Conservation (phyloP, 106 monocot genomes). For the Xerophyta viscosa region DNA sequence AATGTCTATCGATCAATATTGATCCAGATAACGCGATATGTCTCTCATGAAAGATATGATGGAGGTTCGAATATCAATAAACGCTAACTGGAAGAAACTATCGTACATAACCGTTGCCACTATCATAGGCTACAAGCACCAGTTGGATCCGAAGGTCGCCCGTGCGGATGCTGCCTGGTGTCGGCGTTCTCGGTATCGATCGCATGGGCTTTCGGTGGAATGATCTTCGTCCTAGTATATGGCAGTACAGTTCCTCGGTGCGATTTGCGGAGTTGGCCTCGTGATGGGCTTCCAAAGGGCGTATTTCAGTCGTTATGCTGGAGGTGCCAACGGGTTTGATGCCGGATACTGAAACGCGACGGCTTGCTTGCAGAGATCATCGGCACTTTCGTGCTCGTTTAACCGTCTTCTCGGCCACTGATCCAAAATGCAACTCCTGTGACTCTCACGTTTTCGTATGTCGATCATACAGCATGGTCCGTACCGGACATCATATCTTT, state of each 20-base stretch:
- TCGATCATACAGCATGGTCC: too few relatives aligned
- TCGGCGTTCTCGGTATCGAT: slow-evolving; percentile 21
- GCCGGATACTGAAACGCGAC: slow-evolving; percentile 22
- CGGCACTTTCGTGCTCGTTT: slow-evolving; percentile 10
- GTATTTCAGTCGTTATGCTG: slow-evolving; percentile 25
- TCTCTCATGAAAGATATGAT: too few relatives aligned
- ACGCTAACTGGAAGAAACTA: too few relatives aligned
- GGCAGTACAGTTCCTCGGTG: slow-evolving; percentile 32
- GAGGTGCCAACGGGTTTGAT: slow-evolving; percentile 29
- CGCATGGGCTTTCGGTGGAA: not conserved
- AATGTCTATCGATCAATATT: too few relatives aligned
- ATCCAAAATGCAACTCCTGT: too few relatives aligned
- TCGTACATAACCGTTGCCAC: slow-evolving; percentile 26
- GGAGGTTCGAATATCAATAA: too few relatives aligned
- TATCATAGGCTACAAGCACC: slow-evolving; percentile 25
- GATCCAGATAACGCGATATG: too few relatives aligned
- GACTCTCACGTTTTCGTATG: too few relatives aligned
- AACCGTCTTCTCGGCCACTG: too few relatives aligned
- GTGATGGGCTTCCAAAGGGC: slow-evolving; percentile 36
- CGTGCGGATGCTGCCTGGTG: slow-evolving; percentile 5
- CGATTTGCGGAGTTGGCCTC: slow-evolving; percentile 43
- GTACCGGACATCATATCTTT: too few relatives aligned
- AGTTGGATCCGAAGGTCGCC: not conserved
- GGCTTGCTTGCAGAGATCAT: slow-evolving; percentile 11
- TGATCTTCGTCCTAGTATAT: not conserved